Evolutionary conservation across 495 filamentous ascomycete genomes (phyloP), one percentile per base, ranked within the genome.

Genomic region (Aspergillus avenaceus): DNA sequence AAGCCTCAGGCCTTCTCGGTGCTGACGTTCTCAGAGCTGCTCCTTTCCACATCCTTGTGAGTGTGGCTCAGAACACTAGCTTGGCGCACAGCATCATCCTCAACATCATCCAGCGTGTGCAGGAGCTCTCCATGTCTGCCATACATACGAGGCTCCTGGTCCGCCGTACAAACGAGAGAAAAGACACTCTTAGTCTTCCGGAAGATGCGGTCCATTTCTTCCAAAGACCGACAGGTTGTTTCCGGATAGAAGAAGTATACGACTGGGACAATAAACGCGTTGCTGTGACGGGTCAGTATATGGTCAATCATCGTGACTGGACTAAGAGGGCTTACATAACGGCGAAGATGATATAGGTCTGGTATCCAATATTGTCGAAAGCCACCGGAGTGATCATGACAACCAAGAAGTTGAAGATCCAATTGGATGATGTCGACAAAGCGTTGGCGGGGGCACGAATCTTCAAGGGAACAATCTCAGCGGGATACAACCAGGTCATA

Each of bases 121-220:
- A 85, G 70, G 11, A 84, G 63, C 61, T 88, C 82, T 44, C 87
- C 86, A 36, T 84, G 77, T 69, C 81, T 81, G 47, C 84, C 85
- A 62, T 87, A 90, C 51, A 86, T 78, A 22, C 75, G 74, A 7
- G 86, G 86, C 63, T 85, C 79, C 1, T 76, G 66, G 9, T 65
- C 54, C 7, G 86, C 85, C 21, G 81, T 67, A 34, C 67, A 56
- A 3, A 90, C 85, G 21, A 88, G 78, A 9, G 72, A 66, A 54
- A 87, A 82, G 14, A 70, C 42, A 26, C 52, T 67, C 47, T 68
- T 72, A 41, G 72, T 74, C 63, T 86, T 87, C 61, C 74, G 78
- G 78, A 90, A 90, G 54, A 90, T 87, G 52, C 68, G 69, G 65
- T 90, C 86, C 79, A 90, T 85, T 60, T 90, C 86, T 61, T 90